Evolutionary conservation across 2,329 filamentous ascomycete species (phyloP), one percentile per base, ranked within the genome.

Genomic region (Phialophora expanda): DNA sequence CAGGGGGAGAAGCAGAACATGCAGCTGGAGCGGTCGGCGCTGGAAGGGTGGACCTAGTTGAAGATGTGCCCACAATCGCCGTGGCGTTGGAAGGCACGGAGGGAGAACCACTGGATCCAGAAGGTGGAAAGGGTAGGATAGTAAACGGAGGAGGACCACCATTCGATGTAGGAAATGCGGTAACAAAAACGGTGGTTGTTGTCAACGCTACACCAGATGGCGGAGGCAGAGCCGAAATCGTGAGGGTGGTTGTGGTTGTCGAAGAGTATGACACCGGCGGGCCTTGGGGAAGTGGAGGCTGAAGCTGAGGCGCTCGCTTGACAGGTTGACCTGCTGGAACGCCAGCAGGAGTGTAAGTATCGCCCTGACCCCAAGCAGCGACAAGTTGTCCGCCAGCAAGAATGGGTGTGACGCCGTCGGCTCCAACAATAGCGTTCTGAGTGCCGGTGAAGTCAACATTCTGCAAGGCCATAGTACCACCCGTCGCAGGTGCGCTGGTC

Each of bases 371-470:
- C 86, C 90, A 99, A 4, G 88, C 88, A 2, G 81, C 76, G 65
- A 97, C 84, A 69, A 88, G 85, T 55, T 84, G 81, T 73, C 90
- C 90, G 66, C 92, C 92, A 1, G 82, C 79, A 32, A 97, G 85
- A 53, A 97, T 81, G 14, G 62, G 65, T 44, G 66, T 65, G 1
- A 82, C 82, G 4, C 80, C 77, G 51, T 84, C 81, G 54, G 87
- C 88, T 68, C 80, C 82, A 61, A 86, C 82, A 61, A 98, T 86
- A 34, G 91, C 92, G 26, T 86, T 83, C 6, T 85, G 83, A 61
- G 91, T 87, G 62, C 87, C 88, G 56, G 82, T 82, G 70, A 97
- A 92, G 79, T 97, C 92, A 38, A 96, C 91, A 72, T 97, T 97
- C 80, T 97, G 91, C 11, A 98, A 78, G 71, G 97, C 85, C 54